Conservation (phyloP, 1,139 yeast genomes). For the Yamadazyma atlantica region DNA sequence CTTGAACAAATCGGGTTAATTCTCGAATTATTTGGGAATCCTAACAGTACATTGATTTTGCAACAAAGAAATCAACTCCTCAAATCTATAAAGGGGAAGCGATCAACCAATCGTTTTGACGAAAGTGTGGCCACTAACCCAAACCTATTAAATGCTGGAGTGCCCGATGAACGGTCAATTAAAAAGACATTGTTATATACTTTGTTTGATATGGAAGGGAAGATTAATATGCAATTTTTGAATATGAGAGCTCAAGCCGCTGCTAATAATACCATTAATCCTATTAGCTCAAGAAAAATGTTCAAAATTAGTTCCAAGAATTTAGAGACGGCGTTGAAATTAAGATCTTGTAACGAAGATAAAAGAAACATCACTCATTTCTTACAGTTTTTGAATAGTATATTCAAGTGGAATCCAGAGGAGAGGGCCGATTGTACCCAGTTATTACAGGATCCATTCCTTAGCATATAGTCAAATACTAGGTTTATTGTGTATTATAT, state of each 20-base stretch:
- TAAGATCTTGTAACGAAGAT: constrained; percentile 30
- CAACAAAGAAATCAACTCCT: constrained; percentile 23
- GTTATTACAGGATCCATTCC: constrained; percentile 37
- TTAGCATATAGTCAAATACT: neutral
- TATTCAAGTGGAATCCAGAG: constrained; percentile 58
- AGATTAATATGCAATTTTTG: constrained; percentile 30
- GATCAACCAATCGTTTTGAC: constrained; percentile 14
- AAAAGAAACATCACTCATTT: constrained; percentile 18
- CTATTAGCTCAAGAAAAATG: constrained; percentile 21
- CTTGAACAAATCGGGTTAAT: constrained; percentile 61
- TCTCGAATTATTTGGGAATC: constrained; percentile 64
- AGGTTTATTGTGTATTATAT: neutral
- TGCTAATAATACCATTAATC: constrained; percentile 12
- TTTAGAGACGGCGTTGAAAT: constrained; percentile 45
- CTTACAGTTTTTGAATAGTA: constrained; percentile 33
- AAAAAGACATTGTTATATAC: constrained; percentile 35
- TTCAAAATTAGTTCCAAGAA: constrained; percentile 29
- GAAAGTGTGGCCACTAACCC: constrained; percentile 9
- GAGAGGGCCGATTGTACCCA: constrained; percentile 42
- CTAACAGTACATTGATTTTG: constrained; percentile 34
- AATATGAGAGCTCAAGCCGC: constrained; percentile 24
- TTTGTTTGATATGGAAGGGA: constrained; percentile 43
- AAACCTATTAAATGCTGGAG: constrained; percentile 8
- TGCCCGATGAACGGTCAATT: constrained; percentile 25
- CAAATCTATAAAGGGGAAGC: constrained; percentile 18